Base-by-base conservation (phyloP, 345 rosid genomes). In the Populus tremula region DNA sequence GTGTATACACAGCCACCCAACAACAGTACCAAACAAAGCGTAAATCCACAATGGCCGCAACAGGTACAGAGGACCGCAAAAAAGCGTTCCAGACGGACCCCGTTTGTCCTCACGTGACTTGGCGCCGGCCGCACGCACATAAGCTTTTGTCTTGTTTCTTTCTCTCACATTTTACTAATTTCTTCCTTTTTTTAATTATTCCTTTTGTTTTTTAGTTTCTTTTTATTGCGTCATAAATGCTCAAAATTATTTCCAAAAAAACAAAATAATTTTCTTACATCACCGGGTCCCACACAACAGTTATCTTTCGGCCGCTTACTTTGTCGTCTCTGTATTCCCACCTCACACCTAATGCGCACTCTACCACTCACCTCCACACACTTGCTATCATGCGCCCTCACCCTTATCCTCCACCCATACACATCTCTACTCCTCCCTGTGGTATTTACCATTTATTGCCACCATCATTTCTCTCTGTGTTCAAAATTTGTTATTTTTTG, bases 261-360 rank as follows among this genome's bases (percentile, higher is more conserved):
- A 2, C n/a, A 39, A 73, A 68, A 43, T 69, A 33, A 68, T 45
- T 54, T 67, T 76, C 71, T 74, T 72, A 76, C 80, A 39, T 61
- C 70, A 8, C 1, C n/a, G 80, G 81, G 85, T 69, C 88, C 85
- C 82, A 75, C 73, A 0, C 38, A 69, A 78, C 80, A 84, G 86
- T 85, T 82, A 66, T 77, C 84, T 84, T 84, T 85, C 77, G 85
- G 87, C 82, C 79, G 85, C 75, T 85, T 72, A 50, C 75, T 85
- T 71, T 85, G 87, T 82, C 87, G 83, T 68, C 36, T 85, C 76
- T 77, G 70, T 66, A 25, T 50, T 71, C 75, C 59, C 49, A 76
- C 74, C 69, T 70, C 77, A 53, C 82, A 56, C 50, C 39, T 1
- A 0, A 0, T 0, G 83, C 23, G 71, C 27, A 81, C 41, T 63